phyloP scores from a whole-genome alignment of 1,284 basidiomycete genomes.

The Ganoderma lingzhi region DNA sequence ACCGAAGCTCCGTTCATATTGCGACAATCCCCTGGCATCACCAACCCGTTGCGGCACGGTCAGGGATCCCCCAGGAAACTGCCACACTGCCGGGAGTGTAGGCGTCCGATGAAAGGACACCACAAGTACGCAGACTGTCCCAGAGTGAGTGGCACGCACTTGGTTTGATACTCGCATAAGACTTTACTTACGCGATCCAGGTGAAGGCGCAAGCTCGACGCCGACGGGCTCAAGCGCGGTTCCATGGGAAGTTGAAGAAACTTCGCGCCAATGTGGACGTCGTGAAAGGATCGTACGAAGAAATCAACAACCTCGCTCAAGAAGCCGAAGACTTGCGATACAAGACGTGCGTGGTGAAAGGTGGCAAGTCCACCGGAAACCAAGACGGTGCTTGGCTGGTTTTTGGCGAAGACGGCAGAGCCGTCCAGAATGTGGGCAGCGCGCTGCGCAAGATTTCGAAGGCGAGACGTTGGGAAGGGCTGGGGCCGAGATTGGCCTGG shows the following conservation, averaged over 20 bases:
- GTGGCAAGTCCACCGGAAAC: neutral
- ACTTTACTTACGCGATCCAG: neutral
- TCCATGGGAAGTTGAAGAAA: conserved; percentile 3
- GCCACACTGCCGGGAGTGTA: conserved; percentile 4
- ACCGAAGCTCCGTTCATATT: neutral
- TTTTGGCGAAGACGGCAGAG: neutral
- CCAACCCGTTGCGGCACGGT: neutral
- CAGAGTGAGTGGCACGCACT: neutral
- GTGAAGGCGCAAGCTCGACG: neutral
- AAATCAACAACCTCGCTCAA: neutral
- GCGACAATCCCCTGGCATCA: neutral
- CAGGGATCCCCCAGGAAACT: neutral
- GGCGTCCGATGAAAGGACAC: conserved; percentile 10
- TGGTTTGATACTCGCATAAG: neutral
- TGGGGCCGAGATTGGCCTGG: neutral
- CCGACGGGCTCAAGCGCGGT: neutral
- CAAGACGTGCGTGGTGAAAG: conserved; percentile 1
- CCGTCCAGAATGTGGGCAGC: conserved; percentile 1
- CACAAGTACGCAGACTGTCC: neutral
- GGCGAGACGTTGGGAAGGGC: neutral
- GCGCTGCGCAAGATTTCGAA: neutral
- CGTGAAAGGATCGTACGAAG: conserved; percentile 4
- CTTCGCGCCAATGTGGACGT: neutral
- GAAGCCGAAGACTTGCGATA: conserved; percentile 1
- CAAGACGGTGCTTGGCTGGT: conserved; percentile 1